These are phyloP conservation scores for Theobroma grandiflorum DNA, from an alignment of 441 rosid species.

Conservation along the genomic window DNA sequence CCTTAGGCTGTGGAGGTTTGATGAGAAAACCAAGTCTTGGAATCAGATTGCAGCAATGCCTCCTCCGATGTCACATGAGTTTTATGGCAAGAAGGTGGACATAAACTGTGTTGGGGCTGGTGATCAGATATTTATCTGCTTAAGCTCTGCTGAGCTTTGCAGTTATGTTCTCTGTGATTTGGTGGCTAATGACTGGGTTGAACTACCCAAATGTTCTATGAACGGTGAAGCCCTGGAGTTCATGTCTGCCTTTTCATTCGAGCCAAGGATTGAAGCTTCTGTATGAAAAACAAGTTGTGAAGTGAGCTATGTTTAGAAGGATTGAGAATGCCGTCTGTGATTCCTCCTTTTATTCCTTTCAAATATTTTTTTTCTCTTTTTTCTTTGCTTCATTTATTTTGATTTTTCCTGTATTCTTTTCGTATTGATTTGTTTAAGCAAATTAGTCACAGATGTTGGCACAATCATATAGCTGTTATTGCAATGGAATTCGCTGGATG, in stretches of 20 bases:
- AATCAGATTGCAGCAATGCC: constrained; percentile 80
- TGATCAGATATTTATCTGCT: constrained; percentile 68
- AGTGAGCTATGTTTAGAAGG: background rate
- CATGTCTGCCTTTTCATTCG: constrained; percentile 81
- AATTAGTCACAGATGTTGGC: background rate
- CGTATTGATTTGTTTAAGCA: constrained; percentile 16
- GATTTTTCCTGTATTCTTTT: constrained; percentile 18
- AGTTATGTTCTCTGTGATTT: constrained; percentile 64
- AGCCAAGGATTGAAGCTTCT: constrained; percentile 85
- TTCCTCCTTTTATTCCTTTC: background rate
- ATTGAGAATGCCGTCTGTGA: background rate
- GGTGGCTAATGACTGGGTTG: constrained; percentile 63
- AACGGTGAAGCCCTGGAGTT: constrained; percentile 71
- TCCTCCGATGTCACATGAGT: constrained; percentile 81
- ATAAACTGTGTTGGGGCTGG: constrained; percentile 85
- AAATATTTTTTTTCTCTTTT: background rate
- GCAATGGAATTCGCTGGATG: constrained; percentile 1
- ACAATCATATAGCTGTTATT: background rate
- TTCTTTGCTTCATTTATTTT: background rate
- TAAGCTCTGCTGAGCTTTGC: constrained; percentile 63
- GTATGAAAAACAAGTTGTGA: constrained; percentile 42
- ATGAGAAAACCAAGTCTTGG: constrained; percentile 56
- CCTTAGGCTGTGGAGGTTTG: constrained; percentile 81
- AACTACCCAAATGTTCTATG: constrained; percentile 57
- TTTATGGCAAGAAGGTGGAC: constrained; percentile 78